Conservation (phyloP, 2,329 filamentous ascomycete species). For the Fonsecaea erecta region DNA sequence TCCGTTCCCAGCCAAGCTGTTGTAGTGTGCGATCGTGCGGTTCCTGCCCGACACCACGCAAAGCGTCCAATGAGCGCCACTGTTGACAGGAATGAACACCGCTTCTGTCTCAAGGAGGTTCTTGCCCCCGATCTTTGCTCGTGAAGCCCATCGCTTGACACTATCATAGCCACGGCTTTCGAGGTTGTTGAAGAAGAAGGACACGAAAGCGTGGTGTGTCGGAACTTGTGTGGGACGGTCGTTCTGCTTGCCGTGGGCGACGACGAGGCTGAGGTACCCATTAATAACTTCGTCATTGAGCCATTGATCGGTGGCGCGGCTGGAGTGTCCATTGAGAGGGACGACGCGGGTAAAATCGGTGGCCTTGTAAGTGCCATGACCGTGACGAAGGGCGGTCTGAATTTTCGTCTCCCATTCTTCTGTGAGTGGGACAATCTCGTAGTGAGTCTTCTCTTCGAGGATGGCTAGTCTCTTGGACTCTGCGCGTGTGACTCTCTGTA, state of each 20-base stretch:
- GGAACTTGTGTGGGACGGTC: slow-evolving; percentile 41
- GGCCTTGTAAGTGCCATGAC: slow-evolving; percentile 27
- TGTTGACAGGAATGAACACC: slow-evolving; percentile 55
- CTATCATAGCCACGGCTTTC: slow-evolving; percentile 47
- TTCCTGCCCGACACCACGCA: slow-evolving; percentile 51
- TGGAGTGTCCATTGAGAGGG: slow-evolving; percentile 18
- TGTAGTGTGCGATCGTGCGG: slow-evolving; percentile 54
- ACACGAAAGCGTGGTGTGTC: slow-evolving; percentile 50
- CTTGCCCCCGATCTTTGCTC: slow-evolving; percentile 54
- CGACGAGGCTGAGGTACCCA: slow-evolving; percentile 50
- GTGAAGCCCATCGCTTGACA: slow-evolving; percentile 50
- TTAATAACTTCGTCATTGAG: slow-evolving; percentile 55
- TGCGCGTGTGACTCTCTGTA: slow-evolving; percentile 33
- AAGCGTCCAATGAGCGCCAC: slow-evolving; percentile 54
- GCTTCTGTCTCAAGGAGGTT: slow-evolving; percentile 51
- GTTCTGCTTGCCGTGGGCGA: slow-evolving; percentile 39
- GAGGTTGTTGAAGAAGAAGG: slow-evolving; percentile 51
- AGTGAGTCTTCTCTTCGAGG: slow-evolving; percentile 36
- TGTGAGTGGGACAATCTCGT: slow-evolving; percentile 44
- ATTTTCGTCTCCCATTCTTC: slow-evolving; percentile 45
- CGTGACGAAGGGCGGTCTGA: slow-evolving; percentile 37
- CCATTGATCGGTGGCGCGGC: slow-evolving; percentile 42
- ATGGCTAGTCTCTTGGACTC: slow-evolving; percentile 35
- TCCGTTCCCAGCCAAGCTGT: slow-evolving; percentile 48
- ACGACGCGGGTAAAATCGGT: slow-evolving; percentile 36